Percentiles rank a stretch among this genome's conserved stretches.
phyloP scores from a whole-genome alignment of 345 rosid species.

The Adansonia digitata region DNA sequence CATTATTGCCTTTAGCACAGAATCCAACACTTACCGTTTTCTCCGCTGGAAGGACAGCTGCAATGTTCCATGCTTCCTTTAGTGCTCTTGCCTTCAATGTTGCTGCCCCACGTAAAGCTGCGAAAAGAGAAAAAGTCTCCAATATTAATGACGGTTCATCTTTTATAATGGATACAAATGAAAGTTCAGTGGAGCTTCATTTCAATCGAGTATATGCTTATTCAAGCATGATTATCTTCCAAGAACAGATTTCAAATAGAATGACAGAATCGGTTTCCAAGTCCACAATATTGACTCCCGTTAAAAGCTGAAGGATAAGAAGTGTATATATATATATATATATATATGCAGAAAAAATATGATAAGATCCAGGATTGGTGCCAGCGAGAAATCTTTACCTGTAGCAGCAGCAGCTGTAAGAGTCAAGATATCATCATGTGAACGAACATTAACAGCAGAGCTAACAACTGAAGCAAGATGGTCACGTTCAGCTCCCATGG shows the following conservation, averaged over 20 bases:
- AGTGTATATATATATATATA: too few relatives aligned
- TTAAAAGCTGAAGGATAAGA: too few relatives aligned
- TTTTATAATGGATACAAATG: neutral
- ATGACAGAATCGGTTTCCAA: too few relatives aligned
- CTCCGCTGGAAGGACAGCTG: slow-evolving; percentile 66
- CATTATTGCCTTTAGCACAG: slow-evolving; percentile 34
- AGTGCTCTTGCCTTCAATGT: slow-evolving; percentile 84
- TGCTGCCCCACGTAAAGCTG: slow-evolving; percentile 93
- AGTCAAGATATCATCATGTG: slow-evolving; percentile 77
- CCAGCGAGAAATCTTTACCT: slow-evolving; percentile 31
- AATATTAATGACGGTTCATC: neutral
- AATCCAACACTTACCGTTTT: slow-evolving; percentile 39
- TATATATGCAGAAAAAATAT: neutral
- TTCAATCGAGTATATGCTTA: neutral
- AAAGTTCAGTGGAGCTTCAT: neutral
- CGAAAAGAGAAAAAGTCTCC: slow-evolving; percentile 1
- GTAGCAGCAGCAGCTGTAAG: slow-evolving; percentile 98
- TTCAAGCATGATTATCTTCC: neutral
- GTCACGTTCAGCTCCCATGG: slow-evolving; percentile 84
- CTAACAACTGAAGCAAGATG: slow-evolving; percentile 75
- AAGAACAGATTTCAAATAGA: too few relatives aligned
- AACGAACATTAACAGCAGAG: slow-evolving; percentile 85
- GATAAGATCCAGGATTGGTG: neutral
- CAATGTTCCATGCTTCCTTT: slow-evolving; percentile 78
- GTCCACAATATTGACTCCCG: neutral